Evolutionary conservation across 2,329 filamentous ascomycete species (phyloP).

Genomic region (Escovopsis sp.): DNA sequence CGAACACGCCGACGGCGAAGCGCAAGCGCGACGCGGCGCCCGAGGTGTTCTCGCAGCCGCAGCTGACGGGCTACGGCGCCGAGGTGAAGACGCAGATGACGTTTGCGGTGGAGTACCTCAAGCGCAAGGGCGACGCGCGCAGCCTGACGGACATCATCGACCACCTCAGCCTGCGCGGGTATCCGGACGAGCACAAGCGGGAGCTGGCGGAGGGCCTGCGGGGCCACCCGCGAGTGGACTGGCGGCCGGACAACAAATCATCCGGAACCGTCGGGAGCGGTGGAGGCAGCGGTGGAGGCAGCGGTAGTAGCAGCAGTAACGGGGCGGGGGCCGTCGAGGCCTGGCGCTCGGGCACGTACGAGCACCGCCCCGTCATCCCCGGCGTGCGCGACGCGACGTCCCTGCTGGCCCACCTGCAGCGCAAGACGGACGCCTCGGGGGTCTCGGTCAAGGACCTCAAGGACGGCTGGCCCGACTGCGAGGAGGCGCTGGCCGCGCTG

Average conservation of each 20-base stretch:
- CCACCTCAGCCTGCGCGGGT: conserved; percentile 59
- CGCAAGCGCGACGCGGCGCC: conserved; percentile 42
- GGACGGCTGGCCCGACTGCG: conserved; percentile 85
- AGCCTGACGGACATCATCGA: conserved; percentile 63
- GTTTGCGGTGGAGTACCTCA: conserved; percentile 74
- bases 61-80: conserved; percentile 58
- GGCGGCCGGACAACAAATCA: conserved; percentile 43
- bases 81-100: conserved; percentile 79
- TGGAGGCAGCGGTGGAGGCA: too few relatives aligned
- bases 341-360: conserved; percentile 58
- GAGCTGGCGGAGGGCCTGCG: conserved; percentile 55
- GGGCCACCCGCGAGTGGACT: conserved; percentile 44
- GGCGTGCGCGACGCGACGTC: conserved; percentile 66
- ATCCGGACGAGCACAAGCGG: conserved; percentile 45
- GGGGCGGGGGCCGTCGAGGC: too few relatives aligned
- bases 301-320: too few relatives aligned
- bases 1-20: conserved; percentile 50
- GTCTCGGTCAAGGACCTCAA: conserved; percentile 82
- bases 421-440: conserved; percentile 65
- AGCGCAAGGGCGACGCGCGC: conserved; percentile 53
- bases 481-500: conserved; percentile 61
- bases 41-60: conserved; percentile 59
- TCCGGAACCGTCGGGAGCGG: too few relatives aligned
- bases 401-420: conserved; percentile 68
- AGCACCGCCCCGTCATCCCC: conserved; percentile 66